Evolutionary conservation across 1,284 basidiomycete species (phyloP).

Genomic region (Irpex sp.): DNA sequence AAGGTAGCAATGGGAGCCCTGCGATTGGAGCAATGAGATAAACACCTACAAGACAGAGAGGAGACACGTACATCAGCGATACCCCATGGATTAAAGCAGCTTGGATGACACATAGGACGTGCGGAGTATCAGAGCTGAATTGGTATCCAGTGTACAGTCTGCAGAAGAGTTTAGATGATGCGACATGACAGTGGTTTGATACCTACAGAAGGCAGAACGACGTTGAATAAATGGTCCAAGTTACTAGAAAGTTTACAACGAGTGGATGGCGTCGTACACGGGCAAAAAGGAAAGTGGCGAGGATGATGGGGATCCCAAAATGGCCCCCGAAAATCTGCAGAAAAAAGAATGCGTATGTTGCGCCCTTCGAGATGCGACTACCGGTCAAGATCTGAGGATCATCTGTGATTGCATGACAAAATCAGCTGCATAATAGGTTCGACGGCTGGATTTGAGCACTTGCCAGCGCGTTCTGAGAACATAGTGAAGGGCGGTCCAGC

Average conservation of each 20-base stretch:
- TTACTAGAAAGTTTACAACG: neutral
- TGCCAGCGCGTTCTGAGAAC: neutral
- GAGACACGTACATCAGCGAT: neutral
- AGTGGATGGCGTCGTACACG: neutral
- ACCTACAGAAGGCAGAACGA: neutral
- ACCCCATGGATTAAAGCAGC: neutral
- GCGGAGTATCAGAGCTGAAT: neutral
- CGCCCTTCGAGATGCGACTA: neutral
- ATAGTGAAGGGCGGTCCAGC: neutral
- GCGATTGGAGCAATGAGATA: neutral
- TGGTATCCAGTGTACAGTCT: neutral
- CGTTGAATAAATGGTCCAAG: neutral
- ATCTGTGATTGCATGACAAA: neutral
- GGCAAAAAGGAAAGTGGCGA: neutral
- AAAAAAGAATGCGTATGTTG: neutral
- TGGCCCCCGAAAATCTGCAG: neutral
- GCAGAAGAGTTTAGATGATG: neutral
- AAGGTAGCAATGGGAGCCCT: neutral
- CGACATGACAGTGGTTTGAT: neutral
- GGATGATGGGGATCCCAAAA: neutral
- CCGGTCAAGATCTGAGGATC: neutral
- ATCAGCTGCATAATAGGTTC: neutral
- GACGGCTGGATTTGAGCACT: neutral
- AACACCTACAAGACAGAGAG: neutral
- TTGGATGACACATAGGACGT: neutral